phyloP scores from a whole-genome alignment of 768 basidiomycete species.

The Podaxis carcinomalis region DNA sequence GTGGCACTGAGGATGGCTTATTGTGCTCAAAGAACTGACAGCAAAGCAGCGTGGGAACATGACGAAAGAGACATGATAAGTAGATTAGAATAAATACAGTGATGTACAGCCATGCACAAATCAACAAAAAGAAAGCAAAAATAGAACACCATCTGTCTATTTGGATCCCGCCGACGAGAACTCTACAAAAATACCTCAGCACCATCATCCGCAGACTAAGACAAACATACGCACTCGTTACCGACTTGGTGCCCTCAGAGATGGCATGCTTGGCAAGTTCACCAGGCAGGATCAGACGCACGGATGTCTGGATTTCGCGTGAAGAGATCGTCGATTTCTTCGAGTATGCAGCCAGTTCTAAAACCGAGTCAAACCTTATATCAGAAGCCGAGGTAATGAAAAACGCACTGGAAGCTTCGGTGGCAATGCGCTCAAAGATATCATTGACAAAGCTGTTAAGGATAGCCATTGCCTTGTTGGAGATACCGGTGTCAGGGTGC shows the following conservation, averaged over 20 bases:
- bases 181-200: constrained; percentile 1
- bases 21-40: not conserved
- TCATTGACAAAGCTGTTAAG: constrained; percentile 92
- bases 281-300: constrained; percentile 93
- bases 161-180: constrained; percentile 18
- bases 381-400: not conserved
- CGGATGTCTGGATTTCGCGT: constrained; percentile 96
- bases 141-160: constrained; percentile 8
- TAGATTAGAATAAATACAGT: constrained; percentile 16
- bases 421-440: constrained; percentile 90
- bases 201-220: not conserved
- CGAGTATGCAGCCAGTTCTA: constrained; percentile 95
- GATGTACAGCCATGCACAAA: constrained; percentile 15
- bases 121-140: constrained; percentile 9
- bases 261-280: constrained; percentile 99
- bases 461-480: constrained; percentile 94
- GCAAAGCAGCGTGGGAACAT: not conserved
- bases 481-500: constrained; percentile 98
- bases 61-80: not conserved
- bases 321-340: constrained; percentile 99
- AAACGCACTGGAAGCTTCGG: constrained; percentile 52
- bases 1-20: not conserved
- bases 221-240: constrained; percentile 40
- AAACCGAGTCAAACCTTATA: constrained; percentile 4
- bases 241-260: constrained; percentile 78